phyloP scores from a whole-genome alignment of 192 early-diverging fungal genomes.

The Dissophora ornata region DNA sequence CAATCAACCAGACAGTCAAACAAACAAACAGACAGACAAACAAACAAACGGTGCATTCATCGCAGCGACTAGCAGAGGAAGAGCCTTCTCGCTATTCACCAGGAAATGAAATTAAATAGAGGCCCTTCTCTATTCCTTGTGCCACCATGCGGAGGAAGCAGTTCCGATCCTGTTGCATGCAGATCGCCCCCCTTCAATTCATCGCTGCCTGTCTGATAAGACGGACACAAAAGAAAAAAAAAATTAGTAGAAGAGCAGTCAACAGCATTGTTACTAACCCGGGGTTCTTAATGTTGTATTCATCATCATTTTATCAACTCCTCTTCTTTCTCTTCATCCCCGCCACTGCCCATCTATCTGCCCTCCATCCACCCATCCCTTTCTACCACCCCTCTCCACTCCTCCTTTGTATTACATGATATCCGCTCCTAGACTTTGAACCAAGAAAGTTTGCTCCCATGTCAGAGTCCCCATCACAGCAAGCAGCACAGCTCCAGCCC shows the following conservation, averaged over 20 bases:
- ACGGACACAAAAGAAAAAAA: too few species aligned
- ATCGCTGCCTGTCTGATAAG: too few species aligned
- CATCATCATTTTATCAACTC: too few species aligned
- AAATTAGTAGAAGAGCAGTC: too few species aligned
- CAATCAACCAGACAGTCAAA: too few species aligned
- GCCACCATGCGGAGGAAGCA: background rate
- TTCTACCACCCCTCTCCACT: background rate
- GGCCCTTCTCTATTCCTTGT: background rate
- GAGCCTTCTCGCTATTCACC: background rate
- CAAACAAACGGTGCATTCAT: too few species aligned
- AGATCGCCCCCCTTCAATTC: too few species aligned
- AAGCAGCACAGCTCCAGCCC: slow-evolving; percentile 1
- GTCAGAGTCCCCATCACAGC: slow-evolving; percentile 32
- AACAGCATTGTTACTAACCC: too few species aligned
- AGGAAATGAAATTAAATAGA: too few species aligned
- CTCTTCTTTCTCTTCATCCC: too few species aligned
- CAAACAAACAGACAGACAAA: too few species aligned
- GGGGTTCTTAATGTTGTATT: background rate
- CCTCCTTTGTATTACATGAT: background rate
- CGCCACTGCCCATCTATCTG: slow-evolving; percentile 1
- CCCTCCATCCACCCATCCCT: background rate
- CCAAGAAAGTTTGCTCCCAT: slow-evolving; percentile 40
- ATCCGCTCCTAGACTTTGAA: slow-evolving; percentile 21
- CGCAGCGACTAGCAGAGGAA: too few species aligned
- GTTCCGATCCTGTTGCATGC: background rate